phyloP scores from a whole-genome alignment of 148 eudicot species.

The Cornus suecica region DNA sequence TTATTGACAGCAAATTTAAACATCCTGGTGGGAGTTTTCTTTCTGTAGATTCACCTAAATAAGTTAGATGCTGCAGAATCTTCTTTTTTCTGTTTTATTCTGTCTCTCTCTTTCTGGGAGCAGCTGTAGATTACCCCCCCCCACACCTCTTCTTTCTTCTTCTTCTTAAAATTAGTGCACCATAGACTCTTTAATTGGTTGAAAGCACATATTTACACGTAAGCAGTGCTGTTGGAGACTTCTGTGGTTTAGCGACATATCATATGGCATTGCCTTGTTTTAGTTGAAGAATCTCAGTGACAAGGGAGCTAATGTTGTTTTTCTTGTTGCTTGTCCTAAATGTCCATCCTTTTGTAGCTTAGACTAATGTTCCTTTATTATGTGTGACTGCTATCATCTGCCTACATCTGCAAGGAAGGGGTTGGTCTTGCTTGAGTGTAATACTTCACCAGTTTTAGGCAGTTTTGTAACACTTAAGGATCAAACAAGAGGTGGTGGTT shows the following conservation, averaged over 20 bases:
- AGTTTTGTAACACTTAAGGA: not conserved
- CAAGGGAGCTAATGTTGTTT: not conserved
- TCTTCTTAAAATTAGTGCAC: no score
- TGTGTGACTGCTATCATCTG: not conserved
- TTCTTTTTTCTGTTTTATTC: no score
- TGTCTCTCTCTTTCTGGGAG: not conserved
- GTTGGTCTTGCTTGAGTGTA: slow-evolving; percentile 8
- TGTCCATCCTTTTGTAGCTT: not conserved
- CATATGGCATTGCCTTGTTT: not conserved
- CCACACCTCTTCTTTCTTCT: no score
- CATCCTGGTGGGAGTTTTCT: not conserved
- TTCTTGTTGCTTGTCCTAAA: not conserved
- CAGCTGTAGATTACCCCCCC: no score
- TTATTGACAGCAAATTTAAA: not conserved
- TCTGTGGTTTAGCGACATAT: not conserved
- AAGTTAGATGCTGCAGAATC: not conserved
- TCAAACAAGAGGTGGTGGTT: not conserved
- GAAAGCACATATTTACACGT: not conserved
- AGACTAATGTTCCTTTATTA: slow-evolving; percentile 1
- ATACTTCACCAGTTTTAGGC: not conserved
- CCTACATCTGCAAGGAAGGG: slow-evolving; percentile 1
- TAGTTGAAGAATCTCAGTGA: not conserved
- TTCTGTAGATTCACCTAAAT: not conserved
- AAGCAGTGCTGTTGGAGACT: not conserved
- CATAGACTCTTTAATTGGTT: not conserved